phyloP scores from a whole-genome alignment of 176 grass and related monocot genomes.

The Dactylis glomerata region DNA sequence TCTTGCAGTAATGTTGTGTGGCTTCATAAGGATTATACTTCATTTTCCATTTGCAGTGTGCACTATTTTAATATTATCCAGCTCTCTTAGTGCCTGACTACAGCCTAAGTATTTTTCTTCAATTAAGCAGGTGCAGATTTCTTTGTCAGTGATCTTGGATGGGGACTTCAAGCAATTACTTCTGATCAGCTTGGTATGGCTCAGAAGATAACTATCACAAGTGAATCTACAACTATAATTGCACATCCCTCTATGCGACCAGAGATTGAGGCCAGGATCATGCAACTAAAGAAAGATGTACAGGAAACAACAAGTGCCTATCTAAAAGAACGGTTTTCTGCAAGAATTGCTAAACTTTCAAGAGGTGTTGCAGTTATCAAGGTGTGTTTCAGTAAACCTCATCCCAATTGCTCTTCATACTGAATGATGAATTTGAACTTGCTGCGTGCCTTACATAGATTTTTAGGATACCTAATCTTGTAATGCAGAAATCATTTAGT shows the following conservation, averaged over 20 bases:
- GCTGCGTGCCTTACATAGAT: not conserved
- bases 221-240: conserved; percentile 79
- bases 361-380: conserved; percentile 79
- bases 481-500: not conserved
- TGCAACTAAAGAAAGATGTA: conserved; percentile 91
- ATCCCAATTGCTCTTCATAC: not conserved
- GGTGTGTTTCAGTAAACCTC: conserved; percentile 34
- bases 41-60: not conserved
- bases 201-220: conserved; percentile 83
- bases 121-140: conserved; percentile 82
- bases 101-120: conserved; percentile 22
- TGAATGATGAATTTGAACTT: not conserved
- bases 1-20: not conserved
- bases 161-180: conserved; percentile 63
- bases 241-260: conserved; percentile 80
- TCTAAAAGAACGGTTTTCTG: conserved; percentile 61
- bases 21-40: conserved; percentile 11
- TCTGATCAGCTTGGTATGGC: conserved; percentile 96
- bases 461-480: not conserved
- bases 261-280: conserved; percentile 93
- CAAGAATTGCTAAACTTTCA: conserved; percentile 90
- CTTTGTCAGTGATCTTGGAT: conserved; percentile 84
- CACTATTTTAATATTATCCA: not conserved
- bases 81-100: not conserved
- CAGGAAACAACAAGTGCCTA: conserved; percentile 53